Evolutionary conservation across 1,284 basidiomycete species (phyloP).

Genomic region (Puccinia hordei): DNA sequence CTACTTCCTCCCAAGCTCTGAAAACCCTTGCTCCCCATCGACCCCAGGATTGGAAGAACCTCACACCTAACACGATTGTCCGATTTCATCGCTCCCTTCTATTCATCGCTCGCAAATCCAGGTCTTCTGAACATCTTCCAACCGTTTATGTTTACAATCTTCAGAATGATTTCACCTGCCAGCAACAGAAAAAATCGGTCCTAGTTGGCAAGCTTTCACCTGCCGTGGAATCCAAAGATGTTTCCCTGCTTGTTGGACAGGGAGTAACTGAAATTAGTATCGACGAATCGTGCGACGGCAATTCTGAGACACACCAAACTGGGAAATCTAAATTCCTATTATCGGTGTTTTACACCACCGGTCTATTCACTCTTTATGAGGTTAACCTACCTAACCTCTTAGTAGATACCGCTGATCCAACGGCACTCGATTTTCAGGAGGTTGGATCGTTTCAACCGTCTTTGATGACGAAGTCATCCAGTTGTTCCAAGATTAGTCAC

Average conservation of each 20-base stretch:
- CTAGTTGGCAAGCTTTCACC: constrained; percentile 18
- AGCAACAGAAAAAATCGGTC: constrained; percentile 7
- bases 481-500: neutral
- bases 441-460: constrained; percentile 12
- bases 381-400: neutral
- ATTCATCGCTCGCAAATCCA: constrained; percentile 20
- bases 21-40: neutral
- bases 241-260: neutral
- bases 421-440: constrained; percentile 13
- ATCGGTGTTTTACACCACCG: constrained; percentile 37
- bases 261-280: constrained; percentile 40
- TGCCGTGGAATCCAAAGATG: constrained; percentile 1
- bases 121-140: neutral
- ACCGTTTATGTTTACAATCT: constrained; percentile 35
- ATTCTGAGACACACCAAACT: neutral
- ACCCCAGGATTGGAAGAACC: constrained; percentile 4
- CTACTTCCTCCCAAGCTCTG: neutral
- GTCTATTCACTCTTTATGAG: constrained; percentile 16
- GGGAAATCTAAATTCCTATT: neutral
- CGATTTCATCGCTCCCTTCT: constrained; percentile 33
- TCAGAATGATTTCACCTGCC: neutral
- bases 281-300: constrained; percentile 17
- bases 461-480: neutral
- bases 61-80: constrained; percentile 28
- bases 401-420: neutral